Evolutionary conservation across 768 basidiomycete genomes (phyloP), one percentile per base, ranked within the genome.

Genomic region (Phlebiopsis gigantea): DNA sequence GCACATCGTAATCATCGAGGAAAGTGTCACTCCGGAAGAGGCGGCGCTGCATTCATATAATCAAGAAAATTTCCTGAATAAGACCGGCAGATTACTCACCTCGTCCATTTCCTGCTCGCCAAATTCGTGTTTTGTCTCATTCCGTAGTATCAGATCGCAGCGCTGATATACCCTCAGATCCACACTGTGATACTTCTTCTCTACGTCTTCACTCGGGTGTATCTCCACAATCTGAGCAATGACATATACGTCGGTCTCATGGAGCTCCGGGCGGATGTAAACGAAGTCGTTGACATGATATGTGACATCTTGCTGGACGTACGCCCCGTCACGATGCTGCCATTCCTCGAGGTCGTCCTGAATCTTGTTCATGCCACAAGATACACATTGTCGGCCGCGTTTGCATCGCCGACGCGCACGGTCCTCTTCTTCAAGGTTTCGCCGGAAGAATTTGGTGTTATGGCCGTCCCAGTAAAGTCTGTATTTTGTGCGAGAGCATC

Each of bases 281-380:
- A 87, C 75, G 58, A 81, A 88, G 58, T 89, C 88, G 46, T 76
- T 48, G 8, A 72, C 54, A 62, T 89, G 88, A 64, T 83, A 90
- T 0, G 64, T 59, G 9, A 73, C 30, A 21, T 24, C 50, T 29
- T 21, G 29, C n/a, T 51, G 50, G 8, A 51, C 9, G 5, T 39
- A 31, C 21, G 21, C 8, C 8, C 39, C 50, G 34, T 51, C 50
- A 0, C 24, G 31, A 2, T 34, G 22, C 8, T 68, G 63, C 31
- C 75, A 62, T 15, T 63, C 57, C 12, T 65, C 52, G 6, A 62
- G 43, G 5, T 64, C 55, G 2, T 72, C 65, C 26, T 67, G 55
- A 46, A 71, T 66, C 14, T 63, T 63, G 42, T 70, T 62, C 1
- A 74, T 56, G 0, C 74, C 74, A 63, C 85, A 87, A 3, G 79